These are phyloP conservation scores for Penicillium sp. DNA, from an alignment of 2,329 filamentous ascomycete genomes.

Conservation along the genomic window DNA sequence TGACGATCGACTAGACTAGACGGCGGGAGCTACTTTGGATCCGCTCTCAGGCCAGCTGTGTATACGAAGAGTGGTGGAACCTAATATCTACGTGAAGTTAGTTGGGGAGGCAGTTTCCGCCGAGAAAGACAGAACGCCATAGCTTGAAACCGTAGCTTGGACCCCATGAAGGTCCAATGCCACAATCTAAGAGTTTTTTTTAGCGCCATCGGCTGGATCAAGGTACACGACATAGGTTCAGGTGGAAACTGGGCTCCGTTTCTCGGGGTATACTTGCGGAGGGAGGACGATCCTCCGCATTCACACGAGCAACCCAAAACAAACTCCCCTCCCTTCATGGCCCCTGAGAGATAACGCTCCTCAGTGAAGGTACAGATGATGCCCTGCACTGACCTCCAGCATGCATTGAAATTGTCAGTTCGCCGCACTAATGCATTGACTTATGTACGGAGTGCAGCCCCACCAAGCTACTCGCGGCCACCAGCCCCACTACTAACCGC, in stretches of 20 bases:
- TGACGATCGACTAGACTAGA: conserved; percentile 13
- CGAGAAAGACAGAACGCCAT: background rate
- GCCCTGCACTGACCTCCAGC: conserved; percentile 21
- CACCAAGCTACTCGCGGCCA: conserved; percentile 14
- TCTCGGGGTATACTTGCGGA: conserved; percentile 5
- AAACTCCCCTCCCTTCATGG: background rate
- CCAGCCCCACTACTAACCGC: conserved; percentile 19
- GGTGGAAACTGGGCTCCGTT: conserved; percentile 2
- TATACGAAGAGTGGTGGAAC: conserved; percentile 12
- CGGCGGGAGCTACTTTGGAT: conserved; percentile 16
- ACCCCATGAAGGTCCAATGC: background rate
- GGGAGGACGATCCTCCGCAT: conserved; percentile 1
- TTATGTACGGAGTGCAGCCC: conserved; percentile 22
- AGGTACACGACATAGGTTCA: background rate
- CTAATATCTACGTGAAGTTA: background rate
- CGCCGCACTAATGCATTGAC: conserved; percentile 27
- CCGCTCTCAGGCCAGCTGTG: conserved; percentile 8
- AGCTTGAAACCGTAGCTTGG: background rate
- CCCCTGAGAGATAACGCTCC: conserved; percentile 21
- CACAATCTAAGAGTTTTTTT: background rate
- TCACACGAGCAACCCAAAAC: background rate
- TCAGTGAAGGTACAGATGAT: conserved; percentile 11
- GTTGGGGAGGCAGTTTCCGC: background rate
- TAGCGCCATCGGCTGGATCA: background rate
- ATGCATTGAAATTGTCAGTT: conserved; percentile 26